Conservation (phyloP, 495 filamentous ascomycete genomes). For the Penicillium taxi region DNA sequence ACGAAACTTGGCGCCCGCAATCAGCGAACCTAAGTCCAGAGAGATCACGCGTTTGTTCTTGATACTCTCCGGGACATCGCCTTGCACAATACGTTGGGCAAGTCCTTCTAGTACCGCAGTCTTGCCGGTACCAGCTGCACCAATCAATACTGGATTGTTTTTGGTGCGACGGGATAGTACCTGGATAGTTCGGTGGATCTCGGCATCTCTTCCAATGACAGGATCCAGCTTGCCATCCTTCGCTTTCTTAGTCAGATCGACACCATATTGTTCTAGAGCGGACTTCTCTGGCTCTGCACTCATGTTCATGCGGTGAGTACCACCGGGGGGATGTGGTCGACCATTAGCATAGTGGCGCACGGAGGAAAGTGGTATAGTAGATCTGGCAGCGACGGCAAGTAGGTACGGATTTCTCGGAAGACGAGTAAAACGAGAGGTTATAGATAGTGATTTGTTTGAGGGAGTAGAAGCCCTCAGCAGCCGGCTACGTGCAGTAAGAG, state of each 20-base stretch:
- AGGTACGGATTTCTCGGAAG: conserved; percentile 15
- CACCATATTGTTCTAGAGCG: conserved; percentile 81
- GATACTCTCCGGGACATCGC: conserved; percentile 93
- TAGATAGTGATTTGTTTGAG: conserved; percentile 14
- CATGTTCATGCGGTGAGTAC: conserved; percentile 87
- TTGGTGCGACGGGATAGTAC: conserved; percentile 88
- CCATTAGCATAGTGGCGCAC: conserved; percentile 64
- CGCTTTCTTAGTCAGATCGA: conserved; percentile 82
- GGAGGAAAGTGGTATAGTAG: conserved; percentile 7
- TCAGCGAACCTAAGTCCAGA: conserved; percentile 81
- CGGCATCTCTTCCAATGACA: conserved; percentile 84
- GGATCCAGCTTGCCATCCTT: conserved; percentile 88
- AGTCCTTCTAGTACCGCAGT: conserved; percentile 91
- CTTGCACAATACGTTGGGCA: conserved; percentile 80
- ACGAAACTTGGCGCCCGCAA: conserved; percentile 90
- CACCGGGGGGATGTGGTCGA: conserved; percentile 77
- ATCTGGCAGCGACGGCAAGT: conserved; percentile 7
- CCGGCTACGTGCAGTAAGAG: conserved; percentile 23
- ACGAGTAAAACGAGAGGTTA: conserved; percentile 15
- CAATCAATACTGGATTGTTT: conserved; percentile 94
- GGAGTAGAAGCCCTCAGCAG: conserved; percentile 23
- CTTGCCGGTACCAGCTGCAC: conserved; percentile 88
- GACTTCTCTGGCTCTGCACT: conserved; percentile 72
- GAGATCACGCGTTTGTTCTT: conserved; percentile 87
- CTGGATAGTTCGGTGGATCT: conserved; percentile 92